Conservation (phyloP, 139 green algal genomes). For the Micractinium sp. region DNA sequence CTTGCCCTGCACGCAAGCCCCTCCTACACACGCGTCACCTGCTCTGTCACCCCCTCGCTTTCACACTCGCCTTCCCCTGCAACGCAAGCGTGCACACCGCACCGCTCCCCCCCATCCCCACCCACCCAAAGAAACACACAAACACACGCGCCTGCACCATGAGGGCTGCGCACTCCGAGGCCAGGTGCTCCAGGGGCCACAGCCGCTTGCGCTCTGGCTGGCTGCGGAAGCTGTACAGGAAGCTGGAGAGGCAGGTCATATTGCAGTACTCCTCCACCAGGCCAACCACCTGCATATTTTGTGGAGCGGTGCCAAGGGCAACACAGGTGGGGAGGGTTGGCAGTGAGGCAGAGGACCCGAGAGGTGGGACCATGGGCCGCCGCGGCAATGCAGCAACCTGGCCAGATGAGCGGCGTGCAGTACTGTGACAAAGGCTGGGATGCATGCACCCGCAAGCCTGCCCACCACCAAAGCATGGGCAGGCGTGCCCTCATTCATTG, state of each 20-base stretch:
- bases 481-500: no score
- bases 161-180: slow-evolving; percentile 1
- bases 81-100: background rate
- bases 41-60: no score
- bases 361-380: no score
- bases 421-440: no score
- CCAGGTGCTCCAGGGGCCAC: slow-evolving; percentile 7
- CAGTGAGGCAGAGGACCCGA: no score
- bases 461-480: no score
- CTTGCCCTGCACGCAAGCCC: no score
- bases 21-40: no score
- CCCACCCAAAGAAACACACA: background rate
- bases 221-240: background rate
- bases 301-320: background rate
- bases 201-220: background rate
- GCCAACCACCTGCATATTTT: slow-evolving; percentile 6
- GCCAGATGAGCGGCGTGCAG: no score
- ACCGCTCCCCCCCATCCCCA: background rate
- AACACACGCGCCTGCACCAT: background rate
- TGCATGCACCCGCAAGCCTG: no score
- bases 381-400: no score
- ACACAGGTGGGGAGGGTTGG: background rate
- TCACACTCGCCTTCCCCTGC: background rate
- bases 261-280: slow-evolving; percentile 12
- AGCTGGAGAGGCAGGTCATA: background rate